These are phyloP conservation scores for Trichosporon sp. DNA, from an alignment of 1,284 basidiomycete species.

Conservation along the genomic window DNA sequence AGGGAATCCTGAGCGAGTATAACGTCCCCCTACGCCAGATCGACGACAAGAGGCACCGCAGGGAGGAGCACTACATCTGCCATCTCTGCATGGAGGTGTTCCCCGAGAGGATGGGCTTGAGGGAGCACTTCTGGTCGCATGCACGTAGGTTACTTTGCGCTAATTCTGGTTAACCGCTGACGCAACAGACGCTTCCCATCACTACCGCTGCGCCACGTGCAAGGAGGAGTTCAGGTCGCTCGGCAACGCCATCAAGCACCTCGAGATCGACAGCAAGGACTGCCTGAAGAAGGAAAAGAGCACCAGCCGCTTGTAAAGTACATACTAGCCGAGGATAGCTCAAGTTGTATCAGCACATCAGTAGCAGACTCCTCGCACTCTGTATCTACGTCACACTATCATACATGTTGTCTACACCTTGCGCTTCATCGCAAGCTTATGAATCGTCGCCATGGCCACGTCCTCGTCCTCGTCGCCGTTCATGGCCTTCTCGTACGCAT, in stretches of 20 bases:
- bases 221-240: background rate
- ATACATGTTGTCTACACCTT: background rate
- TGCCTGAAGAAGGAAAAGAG: background rate
- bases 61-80: background rate
- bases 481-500: conserved; percentile 16
- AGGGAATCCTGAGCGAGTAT: background rate
- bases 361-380: background rate
- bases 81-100: background rate
- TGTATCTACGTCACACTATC: background rate
- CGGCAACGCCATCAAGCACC: background rate
- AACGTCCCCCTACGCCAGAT: background rate
- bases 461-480: conserved; percentile 16
- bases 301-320: background rate
- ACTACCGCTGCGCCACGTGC: background rate
- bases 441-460: background rate
- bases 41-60: background rate
- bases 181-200: background rate
- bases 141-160: background rate
- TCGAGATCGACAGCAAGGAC: background rate
- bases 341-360: background rate
- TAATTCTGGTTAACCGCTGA: background rate
- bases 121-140: background rate
- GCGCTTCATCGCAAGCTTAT: conserved; percentile 3
- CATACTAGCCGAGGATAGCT: too few relatives aligned
- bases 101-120: background rate